Conservation (phyloP, 768 basidiomycete genomes). For the Amanita fuliginea region DNA sequence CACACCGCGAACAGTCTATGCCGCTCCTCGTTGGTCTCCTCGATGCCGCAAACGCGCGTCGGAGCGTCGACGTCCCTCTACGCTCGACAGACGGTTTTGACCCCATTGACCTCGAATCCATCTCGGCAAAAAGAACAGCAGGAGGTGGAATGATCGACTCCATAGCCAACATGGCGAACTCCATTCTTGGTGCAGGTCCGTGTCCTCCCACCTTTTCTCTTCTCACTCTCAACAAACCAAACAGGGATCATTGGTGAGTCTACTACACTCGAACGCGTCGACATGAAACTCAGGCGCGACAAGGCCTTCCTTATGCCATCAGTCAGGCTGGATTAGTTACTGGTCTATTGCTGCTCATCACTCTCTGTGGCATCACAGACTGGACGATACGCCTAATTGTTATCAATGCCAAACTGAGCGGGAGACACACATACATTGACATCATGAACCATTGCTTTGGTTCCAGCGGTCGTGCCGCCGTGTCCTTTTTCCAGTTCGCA, state of each 20-base stretch:
- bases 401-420: constrained; percentile 91
- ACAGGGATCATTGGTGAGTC: constrained; percentile 63
- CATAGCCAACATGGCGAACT: constrained; percentile 92
- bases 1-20: constrained; percentile 42
- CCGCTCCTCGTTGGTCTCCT: constrained; percentile 75
- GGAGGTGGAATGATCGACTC: constrained; percentile 75
- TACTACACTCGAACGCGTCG: neutral
- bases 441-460: constrained; percentile 95
- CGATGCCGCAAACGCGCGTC: constrained; percentile 48
- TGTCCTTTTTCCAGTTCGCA: constrained; percentile 94
- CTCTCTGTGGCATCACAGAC: constrained; percentile 79
- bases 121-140: constrained; percentile 52
- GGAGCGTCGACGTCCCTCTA: constrained; percentile 47
- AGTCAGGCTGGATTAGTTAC: constrained; percentile 90
- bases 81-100: constrained; percentile 22
- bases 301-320: constrained; percentile 89
- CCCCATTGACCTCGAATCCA: constrained; percentile 51
- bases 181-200: constrained; percentile 86
- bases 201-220: constrained; percentile 1
- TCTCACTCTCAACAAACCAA: constrained; percentile 6
- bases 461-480: constrained; percentile 78
- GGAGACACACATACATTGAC: constrained; percentile 84
- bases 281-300: constrained; percentile 6
- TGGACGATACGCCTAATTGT: constrained; percentile 98
- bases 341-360: constrained; percentile 72